Base-by-base conservation (phyloP, 805 yeast species). In the Wickerhamiella australiensis region DNA sequence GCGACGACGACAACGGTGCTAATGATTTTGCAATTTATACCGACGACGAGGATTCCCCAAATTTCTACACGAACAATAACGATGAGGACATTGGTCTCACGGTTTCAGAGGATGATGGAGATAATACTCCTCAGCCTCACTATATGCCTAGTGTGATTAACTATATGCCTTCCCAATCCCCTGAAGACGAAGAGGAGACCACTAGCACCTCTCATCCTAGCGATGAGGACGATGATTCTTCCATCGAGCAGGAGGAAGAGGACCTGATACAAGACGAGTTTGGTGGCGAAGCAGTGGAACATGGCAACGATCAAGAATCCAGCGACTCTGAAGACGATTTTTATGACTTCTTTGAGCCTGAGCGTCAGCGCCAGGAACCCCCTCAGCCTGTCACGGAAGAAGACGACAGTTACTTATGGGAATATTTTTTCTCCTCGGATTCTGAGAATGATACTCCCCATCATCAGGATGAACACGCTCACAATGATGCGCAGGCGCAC, bases 401-500 rank as follows among this genome's bases (percentile, higher is more conserved):
- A 23, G 87, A 80, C 60, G 88, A 82, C 59, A 72, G 82, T 3
- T 79, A 82, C 58, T 67, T 84, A 37, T 77, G 87, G 80, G 80
- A 80, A 60, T 82, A 83, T 63, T 80, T 83, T 56, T 80, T 84
- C 61, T 70, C 74, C 20, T 68, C 75, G 1, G 65, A 59, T 27
- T 67, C 59, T 6, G 65, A 66, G 11, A 59, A 61, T 33, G 61
- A 57, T n/a, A 61, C 53, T 18, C 58, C 54, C 9, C 50, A 46
- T 49, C 61, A 59, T 29, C 67, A 60, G 7, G 65, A 65, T 8
- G 59, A 61, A 33, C 61, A 56, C 15, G 61, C 53, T 18, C 58
- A 54, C 12, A 50, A 58, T 11, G 57, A 52, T 31, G 61, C 59
- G 23, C 56, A 53, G 21, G 52, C 47, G 6, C 50, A 46, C 4